These are phyloP conservation scores for Populus trichocarpa DNA, from an alignment of 441 rosid species.

Conservation along the genomic window DNA sequence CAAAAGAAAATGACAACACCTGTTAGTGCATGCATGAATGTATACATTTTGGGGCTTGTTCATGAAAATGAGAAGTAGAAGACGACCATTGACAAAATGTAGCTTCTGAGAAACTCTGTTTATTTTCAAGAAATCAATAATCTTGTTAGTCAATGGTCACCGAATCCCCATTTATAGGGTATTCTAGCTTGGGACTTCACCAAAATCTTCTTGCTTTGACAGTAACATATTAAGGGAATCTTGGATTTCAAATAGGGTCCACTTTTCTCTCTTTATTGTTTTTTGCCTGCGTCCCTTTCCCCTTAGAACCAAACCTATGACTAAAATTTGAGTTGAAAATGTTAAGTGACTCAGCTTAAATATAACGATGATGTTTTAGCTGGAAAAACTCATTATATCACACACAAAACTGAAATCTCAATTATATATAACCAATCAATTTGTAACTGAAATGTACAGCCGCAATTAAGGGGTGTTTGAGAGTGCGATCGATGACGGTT, in stretches of 20 bases:
- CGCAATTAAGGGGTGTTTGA: not conserved
- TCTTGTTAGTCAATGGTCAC: not conserved
- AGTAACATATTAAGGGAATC: not conserved
- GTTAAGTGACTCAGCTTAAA: not conserved
- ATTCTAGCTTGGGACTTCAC: not conserved
- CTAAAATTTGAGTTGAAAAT: not conserved
- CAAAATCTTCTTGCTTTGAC: not conserved
- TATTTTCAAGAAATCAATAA: not conserved
- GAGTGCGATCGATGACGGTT: rapidly evolving
- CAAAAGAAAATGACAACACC: not conserved
- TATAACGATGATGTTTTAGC: too few species aligned
- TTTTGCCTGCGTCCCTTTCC: not conserved
- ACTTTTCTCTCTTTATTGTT: too few species aligned
- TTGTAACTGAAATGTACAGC: not conserved
- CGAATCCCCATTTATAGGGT: not conserved
- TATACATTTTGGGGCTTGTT: not conserved
- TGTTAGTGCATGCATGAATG: not conserved
- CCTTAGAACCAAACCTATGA: not conserved
- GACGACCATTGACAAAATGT: not conserved
- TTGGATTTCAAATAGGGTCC: not conserved
- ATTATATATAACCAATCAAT: not conserved
- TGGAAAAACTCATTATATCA: too few species aligned
- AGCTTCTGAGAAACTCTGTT: not conserved
- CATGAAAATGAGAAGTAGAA: not conserved
- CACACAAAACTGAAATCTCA: too few species aligned